Evolutionary conservation across 441 rosid species (phyloP), one percentile per base, ranked within the genome.

Genomic region (Mallotus repandus): DNA sequence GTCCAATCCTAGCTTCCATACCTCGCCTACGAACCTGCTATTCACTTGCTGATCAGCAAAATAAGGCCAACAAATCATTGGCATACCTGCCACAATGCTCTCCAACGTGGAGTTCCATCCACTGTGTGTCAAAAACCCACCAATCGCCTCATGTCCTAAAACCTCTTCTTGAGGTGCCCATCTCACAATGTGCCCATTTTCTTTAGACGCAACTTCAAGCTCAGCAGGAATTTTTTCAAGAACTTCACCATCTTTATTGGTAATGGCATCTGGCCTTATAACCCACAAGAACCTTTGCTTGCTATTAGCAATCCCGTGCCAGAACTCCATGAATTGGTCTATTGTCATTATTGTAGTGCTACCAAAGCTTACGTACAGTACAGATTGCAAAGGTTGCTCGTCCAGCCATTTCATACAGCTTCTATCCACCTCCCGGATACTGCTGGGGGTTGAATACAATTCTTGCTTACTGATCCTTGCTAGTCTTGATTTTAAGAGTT

Each of bases 251-350:
- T 78, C 65, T 0, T 67, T 48, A 2, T 73, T 72, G 0, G 45
- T 56, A 63, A 86, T n/a, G 0, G 72, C 78, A 52, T 74, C 82
- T 0, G 86, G 86, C 55, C 94, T 79, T 7, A 86, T 73, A 19
- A 82, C 92, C 94, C 89, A 88, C 73, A 91, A 74, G 73, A 89
- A 91, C 46, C 82, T 76, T 19, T 74, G 78, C 63, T 82, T 84
- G 70, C 87, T 82, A 64, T 74, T 81, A 16, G 78, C 79, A 46
- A 91, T 69, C 22, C 97, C 90, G 66, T 89, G 69, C 86, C 89
- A 85, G 0, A 86, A 74, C 79, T 88, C 92, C 74, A 84, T 15
- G 5, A 85, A 60, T 8, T 89, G 84, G 1, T 79, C 76, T 71
- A 64, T 76, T 5, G 71, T 71, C 41, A 82, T 55, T 1, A 81